Base-by-base conservation (phyloP, 208 protist species). In the Leishmania gerbilli region DNA sequence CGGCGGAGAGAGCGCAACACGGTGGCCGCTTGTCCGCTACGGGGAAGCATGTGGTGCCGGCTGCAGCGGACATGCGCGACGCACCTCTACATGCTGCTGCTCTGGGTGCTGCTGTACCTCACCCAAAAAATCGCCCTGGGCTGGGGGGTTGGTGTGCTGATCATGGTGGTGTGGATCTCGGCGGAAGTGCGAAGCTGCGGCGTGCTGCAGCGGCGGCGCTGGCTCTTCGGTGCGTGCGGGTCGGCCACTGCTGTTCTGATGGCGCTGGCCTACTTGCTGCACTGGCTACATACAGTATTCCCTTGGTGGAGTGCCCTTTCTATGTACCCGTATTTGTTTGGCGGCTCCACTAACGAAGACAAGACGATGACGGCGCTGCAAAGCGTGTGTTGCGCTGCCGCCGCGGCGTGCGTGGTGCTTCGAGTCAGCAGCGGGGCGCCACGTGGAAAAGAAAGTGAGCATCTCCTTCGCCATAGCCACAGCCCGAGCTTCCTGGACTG, bases 141-240 rank as follows among this genome's bases (percentile, higher is more conserved):
- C 2, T 79, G 77, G 72, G 65, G 37, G 27, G 82, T 79, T 8
- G 82, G 71, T 0, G 21, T 55, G 45, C 72, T 85, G 19, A 3
- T 82, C 13, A 6, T 56, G 27, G 45, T 76, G 17, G 62, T 82
- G 55, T 85, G 82, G 82, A 55, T 21, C 51, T 37, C 56, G 1
- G 82, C 82, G 1, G 82, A 85, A 11, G 71, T 85, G 62, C 77
- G 82, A 60, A 56, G 71, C 60, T 77, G 78, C 64, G 72, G 82
- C 2, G 71, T 81, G 60, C 82, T 85, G 53, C 74, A 81, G 72
- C 82, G 74, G 55, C 60, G 47, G 47, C 82, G 77, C 72, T 79
- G 71, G 77, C 64, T 79, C 2, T 81, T 71, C 37, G 51, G 49
- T 19, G 21, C 62, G 19, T 85, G 62, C 74, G 47, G 21, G 47